Base-by-base conservation (phyloP, 78 protist genomes). In the Creolimax fragrantissima region DNA sequence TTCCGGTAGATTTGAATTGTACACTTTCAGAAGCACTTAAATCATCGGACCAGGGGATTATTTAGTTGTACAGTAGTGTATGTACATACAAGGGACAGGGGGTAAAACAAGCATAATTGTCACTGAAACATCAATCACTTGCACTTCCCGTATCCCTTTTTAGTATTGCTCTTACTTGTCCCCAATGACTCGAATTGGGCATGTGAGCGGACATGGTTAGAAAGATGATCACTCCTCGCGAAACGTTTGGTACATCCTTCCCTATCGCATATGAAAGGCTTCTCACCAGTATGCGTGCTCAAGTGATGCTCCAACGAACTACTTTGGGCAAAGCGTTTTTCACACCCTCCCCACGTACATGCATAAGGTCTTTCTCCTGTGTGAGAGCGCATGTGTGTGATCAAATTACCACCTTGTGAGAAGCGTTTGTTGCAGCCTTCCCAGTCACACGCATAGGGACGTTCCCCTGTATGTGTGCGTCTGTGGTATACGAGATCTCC, bases 401-500 rank as follows among this genome's bases (percentile, higher is more conserved):
- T 32, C 44, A 86, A 37, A 35, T 86, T 11, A 7, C 90, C 42
- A n/a, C 37, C 5, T 41, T 86, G 90, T 4, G 90, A 32, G 45
- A 86, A 86, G 7, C 45, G 45, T 11, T 32, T 5, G 24, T 37
- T 37, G 90, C 90, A 86, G 44, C 86, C 86, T 24, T 83, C 86
- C 45, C 37, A 37, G 41, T 36, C 42, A 41, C 90, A 86, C 24
- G n/a, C 37, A 45, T 42, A 86, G 44, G 90, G 90, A 0, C 45
- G 42, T 41, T 86, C 90, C 74, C 90, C 90, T 4, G 90, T 86
- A 42, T 86, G 90, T 37, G 44, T 42, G 32, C 90, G 90, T 4
- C 17, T 4, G 41, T 86, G 90, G 41, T 36, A 42, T 5, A 11
- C 44, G 41, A 86, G 7, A 35, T 36, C n/a, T 32, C 90, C 37